Evolutionary conservation across 1,284 basidiomycete genomes (phyloP), one percentile per base, ranked within the genome.

Genomic region (Moesziomyces aphidis): DNA sequence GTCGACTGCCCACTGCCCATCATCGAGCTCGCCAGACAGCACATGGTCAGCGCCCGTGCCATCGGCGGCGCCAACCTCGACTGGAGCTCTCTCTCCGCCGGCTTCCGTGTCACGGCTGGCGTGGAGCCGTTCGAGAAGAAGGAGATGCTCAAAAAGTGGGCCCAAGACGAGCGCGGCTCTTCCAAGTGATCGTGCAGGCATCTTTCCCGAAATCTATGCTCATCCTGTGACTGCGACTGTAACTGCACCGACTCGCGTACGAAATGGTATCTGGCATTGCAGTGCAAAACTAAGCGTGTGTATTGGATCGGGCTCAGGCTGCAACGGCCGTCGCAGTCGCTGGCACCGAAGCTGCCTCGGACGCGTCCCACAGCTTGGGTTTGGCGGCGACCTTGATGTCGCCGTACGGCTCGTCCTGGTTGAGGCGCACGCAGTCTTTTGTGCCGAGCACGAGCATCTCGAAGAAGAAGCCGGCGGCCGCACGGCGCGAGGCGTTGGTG

Each of bases 391-490:
- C 88, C 79, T 92, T 89, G 71, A 99, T 96, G 84, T 95, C 93
- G 71, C 91, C 92, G 81, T 94, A 97, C 22, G 86, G 80, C 34
- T 82, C 79, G 4, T 83, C 73, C 85, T 99, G 96, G 19, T 90
- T 86, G 50, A 98, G 86, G 76, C 91, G 90, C 76, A 99, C 87
- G 81, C 92, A 93, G 84, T 97, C 95, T 47, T 93, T 91, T 0
- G 95, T 97, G 10, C 93, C 92, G 2, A 99, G 89, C 4, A 97
- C 93, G 31, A 99, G 90, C 55, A 98, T 86, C 86, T 99, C 96
- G 82, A 98, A 99, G 88, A 99, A 99, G 88, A 99, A 98, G 2
- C 93, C 91, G 0, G 95, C 90, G 0, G 95, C 94, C 4, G 95
- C 96, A 49, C 94, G 90, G 55, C 93, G 91, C 9, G 93, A 92